Evolutionary conservation across 345 rosid genomes (phyloP).

Genomic region (Capsella bursapastoris): DNA sequence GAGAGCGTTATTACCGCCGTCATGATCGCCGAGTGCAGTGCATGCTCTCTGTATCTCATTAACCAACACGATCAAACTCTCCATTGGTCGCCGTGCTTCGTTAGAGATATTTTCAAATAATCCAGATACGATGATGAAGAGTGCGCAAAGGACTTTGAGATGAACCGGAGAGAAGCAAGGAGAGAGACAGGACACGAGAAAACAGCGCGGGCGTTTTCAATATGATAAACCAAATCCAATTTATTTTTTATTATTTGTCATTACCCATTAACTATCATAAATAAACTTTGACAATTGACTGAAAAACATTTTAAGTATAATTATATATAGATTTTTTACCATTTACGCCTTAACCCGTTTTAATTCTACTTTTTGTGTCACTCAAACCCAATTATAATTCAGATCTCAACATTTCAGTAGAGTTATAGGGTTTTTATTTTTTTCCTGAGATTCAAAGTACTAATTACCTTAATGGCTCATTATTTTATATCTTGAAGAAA

Average conservation of each 20-base stretch:
- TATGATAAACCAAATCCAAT: slow-evolving; percentile 39
- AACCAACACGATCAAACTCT: slow-evolving; percentile 82
- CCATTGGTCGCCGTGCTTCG: slow-evolving; percentile 66
- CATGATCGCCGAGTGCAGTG: slow-evolving; percentile 84
- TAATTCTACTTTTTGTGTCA: background rate
- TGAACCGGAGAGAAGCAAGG: background rate
- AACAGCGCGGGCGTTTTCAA: slow-evolving; percentile 33
- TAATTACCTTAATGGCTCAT: too few relatives aligned
- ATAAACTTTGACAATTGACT: background rate
- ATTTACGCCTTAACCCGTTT: background rate
- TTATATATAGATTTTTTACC: background rate
- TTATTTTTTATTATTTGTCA: background rate
- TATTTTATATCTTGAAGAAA: too few relatives aligned
- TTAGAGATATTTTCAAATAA: background rate
- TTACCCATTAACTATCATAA: background rate
- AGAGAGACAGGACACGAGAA: background rate
- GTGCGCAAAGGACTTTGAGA: background rate
- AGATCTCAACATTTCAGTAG: too few relatives aligned
- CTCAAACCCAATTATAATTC: too few relatives aligned
- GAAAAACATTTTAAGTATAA: background rate
- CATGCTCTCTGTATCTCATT: slow-evolving; percentile 91
- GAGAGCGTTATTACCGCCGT: slow-evolving; percentile 59
- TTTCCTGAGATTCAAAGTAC: too few relatives aligned
- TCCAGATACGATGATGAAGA: background rate
- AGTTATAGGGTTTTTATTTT: too few relatives aligned